phyloP scores from a whole-genome alignment of 768 basidiomycete species.

The Tylopilus balloui region DNA sequence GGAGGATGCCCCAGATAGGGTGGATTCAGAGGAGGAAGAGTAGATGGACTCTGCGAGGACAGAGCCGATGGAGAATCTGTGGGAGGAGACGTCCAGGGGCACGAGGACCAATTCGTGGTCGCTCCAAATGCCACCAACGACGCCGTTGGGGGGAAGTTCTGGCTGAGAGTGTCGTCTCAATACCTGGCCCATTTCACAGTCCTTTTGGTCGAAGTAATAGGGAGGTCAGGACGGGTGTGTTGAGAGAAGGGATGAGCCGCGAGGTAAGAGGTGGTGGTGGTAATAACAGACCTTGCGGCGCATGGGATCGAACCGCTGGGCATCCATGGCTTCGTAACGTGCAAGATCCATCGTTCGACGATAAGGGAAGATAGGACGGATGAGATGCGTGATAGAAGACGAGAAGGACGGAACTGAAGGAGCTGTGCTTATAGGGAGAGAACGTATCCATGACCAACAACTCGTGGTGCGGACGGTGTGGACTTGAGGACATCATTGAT shows the following conservation, averaged over 20 bases:
- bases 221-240: slow-evolving; percentile 16
- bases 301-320: slow-evolving; percentile 33
- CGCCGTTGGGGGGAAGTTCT: slow-evolving; percentile 11
- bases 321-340: slow-evolving; percentile 30
- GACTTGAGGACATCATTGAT: slow-evolving; percentile 20
- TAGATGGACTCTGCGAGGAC: slow-evolving; percentile 13
- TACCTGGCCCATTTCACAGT: slow-evolving; percentile 29
- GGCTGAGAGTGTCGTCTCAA: slow-evolving; percentile 22
- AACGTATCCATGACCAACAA: slow-evolving; percentile 23
- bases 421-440: slow-evolving; percentile 21
- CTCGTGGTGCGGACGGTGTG: slow-evolving; percentile 23
- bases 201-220: slow-evolving; percentile 9
- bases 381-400: slow-evolving; percentile 23
- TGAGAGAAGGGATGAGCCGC: slow-evolving; percentile 20
- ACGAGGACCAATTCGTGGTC: slow-evolving; percentile 34
- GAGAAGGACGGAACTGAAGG: slow-evolving; percentile 28
- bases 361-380: slow-evolving; percentile 30
- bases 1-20: slow-evolving; percentile 5
- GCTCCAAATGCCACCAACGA: slow-evolving; percentile 31
- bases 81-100: slow-evolving; percentile 24
- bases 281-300: slow-evolving; percentile 24
- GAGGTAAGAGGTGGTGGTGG: slow-evolving; percentile 15
- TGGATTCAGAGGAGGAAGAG: slow-evolving; percentile 12
- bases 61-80: slow-evolving; percentile 18
- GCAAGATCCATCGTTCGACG: slow-evolving; percentile 23